Percentiles rank a stretch among this genome's conserved stretches.
phyloP scores from a whole-genome alignment of 805 yeast genomes.

The Wickerhamiella galacta region DNA sequence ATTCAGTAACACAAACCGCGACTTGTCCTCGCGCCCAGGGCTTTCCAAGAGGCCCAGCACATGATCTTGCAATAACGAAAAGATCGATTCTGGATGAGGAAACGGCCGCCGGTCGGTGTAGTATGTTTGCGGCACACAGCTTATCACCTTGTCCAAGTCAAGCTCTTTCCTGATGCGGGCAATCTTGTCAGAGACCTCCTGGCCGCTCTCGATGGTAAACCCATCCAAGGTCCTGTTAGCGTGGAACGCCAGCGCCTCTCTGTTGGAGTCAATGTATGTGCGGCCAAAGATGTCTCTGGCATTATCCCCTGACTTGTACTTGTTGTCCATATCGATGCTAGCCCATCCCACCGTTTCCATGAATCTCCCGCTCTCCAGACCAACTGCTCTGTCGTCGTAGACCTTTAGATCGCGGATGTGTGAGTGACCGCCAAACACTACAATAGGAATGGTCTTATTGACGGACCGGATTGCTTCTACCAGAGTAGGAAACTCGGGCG shows the following conservation, averaged over 20 bases:
- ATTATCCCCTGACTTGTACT: conserved; percentile 2
- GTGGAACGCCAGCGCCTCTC: conserved; percentile 53
- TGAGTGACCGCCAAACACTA: conserved; percentile 87
- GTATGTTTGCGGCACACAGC: conserved; percentile 49
- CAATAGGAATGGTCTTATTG: conserved; percentile 49
- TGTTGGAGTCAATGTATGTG: conserved; percentile 67
- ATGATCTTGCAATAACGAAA: conserved; percentile 37
- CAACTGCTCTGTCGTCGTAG: conserved; percentile 49
- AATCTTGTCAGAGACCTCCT: conserved; percentile 29
- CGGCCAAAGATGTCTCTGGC: conserved; percentile 19
- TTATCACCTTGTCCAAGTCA: conserved; percentile 37
- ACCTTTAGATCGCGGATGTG: conserved; percentile 71
- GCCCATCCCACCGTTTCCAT: conserved; percentile 82
- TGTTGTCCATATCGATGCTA: conserved; percentile 29
- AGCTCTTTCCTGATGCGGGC: conserved; percentile 29
- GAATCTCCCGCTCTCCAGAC: conserved; percentile 75
- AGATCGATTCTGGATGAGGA: conserved; percentile 38
- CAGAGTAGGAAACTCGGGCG: conserved; percentile 35
- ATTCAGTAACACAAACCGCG: conserved; percentile 47
- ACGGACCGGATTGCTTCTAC: conserved; percentile 35
- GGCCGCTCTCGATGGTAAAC: conserved; percentile 44
- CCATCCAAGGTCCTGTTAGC: conserved; percentile 3
- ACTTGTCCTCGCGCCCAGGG: conserved; percentile 12
- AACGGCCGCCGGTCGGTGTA: conserved; percentile 52
- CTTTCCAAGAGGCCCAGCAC: conserved; percentile 32